Evolutionary conservation across 495 filamentous ascomycete genomes (phyloP).

Genomic region (Barbatosphaeria neglecta): DNA sequence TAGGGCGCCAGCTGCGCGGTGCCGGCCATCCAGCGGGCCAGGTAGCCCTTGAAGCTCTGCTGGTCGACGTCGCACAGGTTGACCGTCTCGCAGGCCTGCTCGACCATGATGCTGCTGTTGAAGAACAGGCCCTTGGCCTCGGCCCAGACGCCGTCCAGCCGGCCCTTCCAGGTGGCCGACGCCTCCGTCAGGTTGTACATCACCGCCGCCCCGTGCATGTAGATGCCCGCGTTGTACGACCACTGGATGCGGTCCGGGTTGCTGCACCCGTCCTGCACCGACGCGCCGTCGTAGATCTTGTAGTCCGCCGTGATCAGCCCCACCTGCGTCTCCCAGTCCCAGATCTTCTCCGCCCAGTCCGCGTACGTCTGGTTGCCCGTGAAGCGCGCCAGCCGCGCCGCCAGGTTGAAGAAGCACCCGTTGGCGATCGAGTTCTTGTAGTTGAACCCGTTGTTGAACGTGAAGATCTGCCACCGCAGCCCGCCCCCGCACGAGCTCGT

Average conservation of each 20-base stretch:
- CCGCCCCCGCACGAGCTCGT: conserved; percentile 58
- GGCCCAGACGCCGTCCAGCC: conserved; percentile 43
- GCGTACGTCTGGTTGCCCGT: conserved; percentile 68
- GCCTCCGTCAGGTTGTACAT: conserved; percentile 60
- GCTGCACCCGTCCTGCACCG: conserved; percentile 43
- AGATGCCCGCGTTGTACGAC: conserved; percentile 68
- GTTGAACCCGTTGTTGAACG: conserved; percentile 68
- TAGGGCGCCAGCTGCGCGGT: conserved; percentile 56
- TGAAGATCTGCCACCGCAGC: conserved; percentile 75
- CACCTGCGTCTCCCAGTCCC: conserved; percentile 51
- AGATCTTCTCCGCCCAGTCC: conserved; percentile 61
- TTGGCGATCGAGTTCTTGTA: conserved; percentile 76
- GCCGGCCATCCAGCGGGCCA: conserved; percentile 58
- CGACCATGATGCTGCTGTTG: conserved; percentile 46
- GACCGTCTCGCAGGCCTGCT: conserved; percentile 57
- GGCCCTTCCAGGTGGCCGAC: conserved; percentile 46
- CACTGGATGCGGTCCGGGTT: conserved; percentile 54
- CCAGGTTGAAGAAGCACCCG: conserved; percentile 72
- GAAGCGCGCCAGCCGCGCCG: conserved; percentile 60
- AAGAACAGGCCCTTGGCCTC: conserved; percentile 46
- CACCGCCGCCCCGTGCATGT: conserved; percentile 58
- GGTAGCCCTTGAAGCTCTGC: conserved; percentile 63
- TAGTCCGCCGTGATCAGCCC: conserved; percentile 51
- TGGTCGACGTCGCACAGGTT: conserved; percentile 61
- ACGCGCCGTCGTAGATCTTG: conserved; percentile 57